These are phyloP conservation scores for Mortierella sp. DNA, from an alignment of 371 early-diverging fungal species.

Conservation along the genomic window DNA sequence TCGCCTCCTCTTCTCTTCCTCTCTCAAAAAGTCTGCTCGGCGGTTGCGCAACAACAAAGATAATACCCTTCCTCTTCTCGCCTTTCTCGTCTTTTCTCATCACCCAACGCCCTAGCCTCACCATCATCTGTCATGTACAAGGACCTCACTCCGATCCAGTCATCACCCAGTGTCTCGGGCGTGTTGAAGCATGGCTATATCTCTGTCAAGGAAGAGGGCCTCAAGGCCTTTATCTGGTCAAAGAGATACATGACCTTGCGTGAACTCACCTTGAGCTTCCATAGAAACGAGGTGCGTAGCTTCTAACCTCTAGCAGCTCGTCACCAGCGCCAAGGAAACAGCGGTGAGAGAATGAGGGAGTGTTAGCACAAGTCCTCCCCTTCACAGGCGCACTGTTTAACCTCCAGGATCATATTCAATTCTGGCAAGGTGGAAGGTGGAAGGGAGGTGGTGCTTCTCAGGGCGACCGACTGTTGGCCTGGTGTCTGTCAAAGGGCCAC, in stretches of 20 bases:
- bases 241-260: slow-evolving; percentile 91
- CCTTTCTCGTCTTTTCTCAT: slow-evolving; percentile 2
- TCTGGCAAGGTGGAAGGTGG: too few relatives aligned
- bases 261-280: slow-evolving; percentile 92
- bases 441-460: too few relatives aligned
- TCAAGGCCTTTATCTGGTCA: slow-evolving; percentile 92
- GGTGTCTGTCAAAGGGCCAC: too few relatives aligned
- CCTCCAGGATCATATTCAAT: too few relatives aligned
- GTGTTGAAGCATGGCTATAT: slow-evolving; percentile 87
- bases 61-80: neutral
- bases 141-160: slow-evolving; percentile 47
- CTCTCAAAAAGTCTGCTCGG: neutral
- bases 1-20: slow-evolving; percentile 2
- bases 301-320: too few relatives aligned
- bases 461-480: too few relatives aligned
- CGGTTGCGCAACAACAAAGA: neutral
- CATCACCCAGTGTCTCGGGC: slow-evolving; percentile 45
- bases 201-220: slow-evolving; percentile 89
- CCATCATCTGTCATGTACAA: slow-evolving; percentile 49
- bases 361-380: neutral
- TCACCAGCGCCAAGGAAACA: too few relatives aligned
- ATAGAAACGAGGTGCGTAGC: slow-evolving; percentile 80
- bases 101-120: neutral
- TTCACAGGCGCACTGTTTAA: too few relatives aligned
- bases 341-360: neutral